Evolutionary conservation across 139 green algal genomes (phyloP).

Genomic region (Chlorella sp.): DNA sequence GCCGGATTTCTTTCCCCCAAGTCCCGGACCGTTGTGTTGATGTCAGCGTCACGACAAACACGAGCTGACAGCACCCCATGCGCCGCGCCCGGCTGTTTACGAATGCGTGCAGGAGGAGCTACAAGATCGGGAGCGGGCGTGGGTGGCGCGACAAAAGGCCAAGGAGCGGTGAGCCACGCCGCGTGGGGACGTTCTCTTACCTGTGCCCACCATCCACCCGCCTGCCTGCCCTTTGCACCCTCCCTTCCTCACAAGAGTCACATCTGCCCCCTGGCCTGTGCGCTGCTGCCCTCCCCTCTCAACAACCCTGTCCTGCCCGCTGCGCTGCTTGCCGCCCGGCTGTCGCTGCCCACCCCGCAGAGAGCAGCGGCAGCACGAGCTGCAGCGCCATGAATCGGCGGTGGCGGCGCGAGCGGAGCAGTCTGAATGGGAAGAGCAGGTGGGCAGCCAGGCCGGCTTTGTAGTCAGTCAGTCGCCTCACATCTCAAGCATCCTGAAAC

Average conservation of each 20-base stretch:
- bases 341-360: neutral
- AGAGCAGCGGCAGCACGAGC: slow-evolving; percentile 13
- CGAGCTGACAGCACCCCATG: neutral
- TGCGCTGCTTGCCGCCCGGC: too few relatives aligned
- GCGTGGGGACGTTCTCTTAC: neutral
- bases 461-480: too few relatives aligned
- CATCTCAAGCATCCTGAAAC: too few relatives aligned
- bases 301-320: too few relatives aligned
- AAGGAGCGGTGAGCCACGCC: neutral
- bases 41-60: neutral
- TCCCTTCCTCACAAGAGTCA: neutral
- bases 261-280: too few relatives aligned
- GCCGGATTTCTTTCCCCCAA: too few relatives aligned
- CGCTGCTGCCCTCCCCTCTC: too few relatives aligned
- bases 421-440: slow-evolving; percentile 10
- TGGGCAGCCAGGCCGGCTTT: neutral
- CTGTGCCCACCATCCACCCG: neutral
- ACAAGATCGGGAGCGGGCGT: neutral
- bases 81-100: neutral
- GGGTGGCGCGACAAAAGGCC: neutral
- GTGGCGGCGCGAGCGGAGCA: neutral
- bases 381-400: neutral
- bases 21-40: too few relatives aligned
- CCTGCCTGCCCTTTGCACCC: neutral
- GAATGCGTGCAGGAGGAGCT: neutral